Evolutionary conservation across 345 rosid species (phyloP), one percentile per base, ranked within the genome.

Genomic region (Stellera chamaejasme): DNA sequence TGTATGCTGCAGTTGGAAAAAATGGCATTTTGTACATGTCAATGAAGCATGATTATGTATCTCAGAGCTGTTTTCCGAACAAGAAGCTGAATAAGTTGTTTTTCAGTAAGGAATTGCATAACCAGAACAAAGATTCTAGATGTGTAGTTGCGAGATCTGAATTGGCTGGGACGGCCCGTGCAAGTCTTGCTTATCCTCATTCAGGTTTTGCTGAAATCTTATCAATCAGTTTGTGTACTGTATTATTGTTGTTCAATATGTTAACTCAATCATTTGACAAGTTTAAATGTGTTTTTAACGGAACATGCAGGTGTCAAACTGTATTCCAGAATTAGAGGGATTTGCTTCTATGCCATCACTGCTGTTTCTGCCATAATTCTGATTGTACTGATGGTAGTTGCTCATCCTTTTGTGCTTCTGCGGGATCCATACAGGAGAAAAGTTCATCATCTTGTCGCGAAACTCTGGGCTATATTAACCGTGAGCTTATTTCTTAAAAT

Each of bases 361-460:
- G 81, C 72, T 43, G 27, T 77, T 47, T 72, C 79, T 4, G 99
- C 92, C 67, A 70, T 73, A 64, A 48, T 76, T 59, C 75, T 90
- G 55, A 62, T 90, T 64, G 82, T 71, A 72, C 64, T 49, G 19
- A 89, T 93, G 96, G 54, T 87, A 9, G 64, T 69, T 50, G 83
- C 72, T 5, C 99, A 89, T 60, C 97, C 94, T 13, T 74, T 87
- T 25, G 96, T 93, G 57, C 82, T 93, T 52, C 64, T 89, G 47
- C 61, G 83, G 7, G 97, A 93, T 61, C 87, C 69, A 48, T 75
- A 84, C 58, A 68, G 69, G 71, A 78, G 97, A 76, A 87, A 80
- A 62, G 75, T 70, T 65, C 97, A 93, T 12, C 85, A 78, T 63
- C 72, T 77, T 43, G 45, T 84, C 60, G 96, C 95, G 49, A 84